Evolutionary conservation across 2,329 filamentous ascomycete genomes (phyloP), one percentile per base, ranked within the genome.

Genomic region (Colletotrichum orbiculare): DNA sequence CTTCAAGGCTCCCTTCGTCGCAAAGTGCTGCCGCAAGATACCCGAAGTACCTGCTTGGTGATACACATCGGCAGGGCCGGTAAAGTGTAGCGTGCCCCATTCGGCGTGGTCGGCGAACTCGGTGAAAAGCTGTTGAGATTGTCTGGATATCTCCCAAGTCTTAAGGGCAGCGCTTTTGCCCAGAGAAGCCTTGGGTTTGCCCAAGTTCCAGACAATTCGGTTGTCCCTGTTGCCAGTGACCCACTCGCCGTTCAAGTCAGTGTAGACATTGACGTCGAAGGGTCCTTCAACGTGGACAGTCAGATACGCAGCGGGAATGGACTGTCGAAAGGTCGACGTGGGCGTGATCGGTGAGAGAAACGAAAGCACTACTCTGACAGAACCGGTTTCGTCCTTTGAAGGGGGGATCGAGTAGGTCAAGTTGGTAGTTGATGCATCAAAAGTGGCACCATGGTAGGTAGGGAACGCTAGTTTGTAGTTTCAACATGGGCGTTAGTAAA

Each of bases 11-110:
- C 91, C 89, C 11, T 84, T 89, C 63, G 83, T 82, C 1, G 92
- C 87, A 76, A 96, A 97, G 2, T 84, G 82, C 68, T 88, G 87
- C 56, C 92, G 87, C 25, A 96, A 79, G 8, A 82, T 67, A 2
- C 82, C 83, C 7, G 92, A 91, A 17, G 87, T 88, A 37, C 92
- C 93, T 67, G 86, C 87, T 77, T 95, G 88, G 73, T 94, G 89
- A 34, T 85, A 81, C 15, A 86, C 87, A 72, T 90, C 85, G 68
- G 82, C 79, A 25, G 93, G 91, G 2, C 84, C 92, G 25, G 90
- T 90, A 73, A 96, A 93, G 76, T 92, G 87, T 62, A 96, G 76
- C 35, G 88, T 90, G 4, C 93, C 93, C 93, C 93, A 96, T 85
- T 96, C 93, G 1, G 91, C 86, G 47, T 90, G 89, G 71, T 96